Conservation (phyloP, 2,329 filamentous ascomycete genomes). For the Penicillium verrucosum region DNA sequence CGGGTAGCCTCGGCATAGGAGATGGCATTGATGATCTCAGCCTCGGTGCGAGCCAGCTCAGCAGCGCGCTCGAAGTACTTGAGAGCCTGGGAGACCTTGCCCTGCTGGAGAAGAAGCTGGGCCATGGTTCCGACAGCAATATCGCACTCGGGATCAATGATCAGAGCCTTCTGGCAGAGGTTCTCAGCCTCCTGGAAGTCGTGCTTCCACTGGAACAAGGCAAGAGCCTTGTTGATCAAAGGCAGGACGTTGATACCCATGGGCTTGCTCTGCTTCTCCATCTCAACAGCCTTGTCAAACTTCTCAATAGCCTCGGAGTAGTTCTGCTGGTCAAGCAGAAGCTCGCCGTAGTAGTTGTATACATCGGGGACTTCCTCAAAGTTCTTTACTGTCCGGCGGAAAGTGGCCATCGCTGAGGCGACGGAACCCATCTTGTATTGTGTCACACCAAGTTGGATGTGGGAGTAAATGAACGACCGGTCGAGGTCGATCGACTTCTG, state of each 20-base stretch:
- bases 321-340: constrained; percentile 94
- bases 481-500: constrained; percentile 98
- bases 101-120: constrained; percentile 93
- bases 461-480: constrained; percentile 95
- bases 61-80: constrained; percentile 97
- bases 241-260: constrained; percentile 97
- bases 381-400: constrained; percentile 96
- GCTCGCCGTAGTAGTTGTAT: constrained; percentile 99
- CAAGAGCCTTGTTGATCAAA: constrained; percentile 96
- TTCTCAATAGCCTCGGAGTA: constrained; percentile 94
- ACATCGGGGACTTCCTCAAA: constrained; percentile 95
- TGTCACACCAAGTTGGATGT: constrained; percentile 97
- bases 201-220: constrained; percentile 97
- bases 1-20: constrained; percentile 96
- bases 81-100: constrained; percentile 91
- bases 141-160: constrained; percentile 97
- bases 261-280: constrained; percentile 93
- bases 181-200: constrained; percentile 94
- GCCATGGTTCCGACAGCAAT: constrained; percentile 99
- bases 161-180: constrained; percentile 93
- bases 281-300: constrained; percentile 97
- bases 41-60: constrained; percentile 88
- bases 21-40: constrained; percentile 91
- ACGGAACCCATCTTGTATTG: constrained; percentile 99
- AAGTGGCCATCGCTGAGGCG: constrained; percentile 96